Evolutionary conservation across 176 grass and related monocot species (phyloP), one percentile per base, ranked within the genome.

Genomic region (Urochloa ruziziensis): DNA sequence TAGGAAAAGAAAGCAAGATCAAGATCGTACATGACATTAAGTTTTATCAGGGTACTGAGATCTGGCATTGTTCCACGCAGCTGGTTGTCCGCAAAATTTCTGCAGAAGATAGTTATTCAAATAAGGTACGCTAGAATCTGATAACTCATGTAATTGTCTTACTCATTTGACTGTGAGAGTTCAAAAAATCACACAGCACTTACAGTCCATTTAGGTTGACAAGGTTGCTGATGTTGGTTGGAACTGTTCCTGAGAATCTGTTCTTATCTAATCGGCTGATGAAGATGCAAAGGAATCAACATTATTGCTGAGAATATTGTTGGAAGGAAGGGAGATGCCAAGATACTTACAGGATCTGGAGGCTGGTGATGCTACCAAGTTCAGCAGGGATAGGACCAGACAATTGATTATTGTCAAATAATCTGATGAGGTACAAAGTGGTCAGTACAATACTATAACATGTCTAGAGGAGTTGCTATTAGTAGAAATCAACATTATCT

Each of bases 11-110:
- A 84, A 19, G 9, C 7, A 28, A 29, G 8, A 54, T 53, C 60
- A 29, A n/a, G n/a, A 77, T 73, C 85, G 83, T 92, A 97, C 94
- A 97, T 56, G 63, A 71, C 56, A 37, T 83, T 90, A 75, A 97
- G 80, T 21, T 75, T 67, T 5, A 36, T 80, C 72, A 97, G 67
- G 76, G 28, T 80, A 64, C 82, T 71, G 59, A 97, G 87, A 80
- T 97, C 64, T 61, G 94, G 92, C 47, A 92, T 53, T 80, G 24
- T 15, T 37, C 92, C 94, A 13, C 1, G 54, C 28, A 97, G 72
- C 21, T 92, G 65, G 67, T 97, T 97, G 66, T 89, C 83, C 80
- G 92, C 94, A 53, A 94, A 75, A 70, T 92, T 92, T 39, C 94
- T 94, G 70, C 17, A 90, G 53, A 73, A 85, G 69, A 72, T 34